Evolutionary conservation across 2,329 filamentous ascomycete genomes (phyloP), one percentile per base, ranked within the genome.

Genomic region (Neonectria ditissima): DNA sequence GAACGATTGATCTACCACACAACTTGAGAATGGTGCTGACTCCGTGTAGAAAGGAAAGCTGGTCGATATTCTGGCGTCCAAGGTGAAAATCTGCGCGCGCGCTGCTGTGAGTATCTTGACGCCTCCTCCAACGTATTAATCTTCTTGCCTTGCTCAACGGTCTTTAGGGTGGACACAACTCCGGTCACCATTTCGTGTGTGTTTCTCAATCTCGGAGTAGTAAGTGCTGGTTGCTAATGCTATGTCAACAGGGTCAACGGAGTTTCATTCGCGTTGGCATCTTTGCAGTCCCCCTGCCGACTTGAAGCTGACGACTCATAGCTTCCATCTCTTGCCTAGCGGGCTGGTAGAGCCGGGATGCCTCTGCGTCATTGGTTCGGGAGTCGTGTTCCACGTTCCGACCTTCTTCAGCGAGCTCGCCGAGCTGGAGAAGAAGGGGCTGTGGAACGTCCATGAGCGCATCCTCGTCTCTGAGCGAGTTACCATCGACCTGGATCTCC

Each of bases 401-500:
- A 47, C 62, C 44, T 68, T 52, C 50, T 66, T 60, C 51, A 68
- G 57, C n/a, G 77, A 80, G 69, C 73, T 80, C 53, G 67, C 65
- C n/a, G 74, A 73, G 28, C 73, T 80, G 22, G 74, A 78, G 52
- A 69, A 71, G 58, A 77, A 81, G 73, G 76, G 77, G 30, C 70
- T 80, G 14, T 54, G 69, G 53, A 68, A 72, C 58, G 75, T 77
- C 10, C 72, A 74, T 65, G 78, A 81, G 43, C 78, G 81, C 68
- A 85, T 91, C 67, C 86, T 86, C 73, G 84, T 91, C 74, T 86
- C 83, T 64, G 86, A 89, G 73, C 80, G 87, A 50, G 85, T 85
- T 65, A 86, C 89, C 72, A 82, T 90, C 58, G 85, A 89, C 71
- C 84, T 90, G 60, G 85, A 89, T 71, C 78, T 91, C 44, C 88